Base-by-base conservation (phyloP, 2,329 filamentous ascomycete species). In the Hysterium pulicare region DNA sequence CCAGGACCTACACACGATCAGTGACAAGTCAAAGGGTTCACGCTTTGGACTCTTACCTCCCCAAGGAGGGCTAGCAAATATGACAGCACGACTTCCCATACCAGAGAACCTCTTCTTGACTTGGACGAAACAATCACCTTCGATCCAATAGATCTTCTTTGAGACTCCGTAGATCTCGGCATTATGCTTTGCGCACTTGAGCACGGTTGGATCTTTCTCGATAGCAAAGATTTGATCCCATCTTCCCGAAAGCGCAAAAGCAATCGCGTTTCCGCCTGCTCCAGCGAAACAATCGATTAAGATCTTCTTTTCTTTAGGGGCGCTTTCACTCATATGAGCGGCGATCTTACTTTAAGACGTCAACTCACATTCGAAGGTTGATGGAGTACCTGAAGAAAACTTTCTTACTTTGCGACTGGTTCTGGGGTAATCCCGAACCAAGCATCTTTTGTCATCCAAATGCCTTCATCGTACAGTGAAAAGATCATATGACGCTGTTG, bases 391-490 rank as follows among this genome's bases (percentile, higher is more conserved):
- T 23, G 15, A 30, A 46, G 20, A 40, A 37, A 11, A 23, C 15
- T 10, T 20, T 70, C 75, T 57, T 73, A 93, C 87, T 77, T 82
- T 46, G 93, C 93, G 21, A 98, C 81, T 4, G 87, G 86, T 66
- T 98, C 91, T 11, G 93, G 90, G 0, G 94, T 98, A 6, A 97
- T 90, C 42, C 90, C 93, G 64, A 93, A 98, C 93, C 93, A 98
- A 41, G 90, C 86, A 69, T 91, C 85, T 63, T 95, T 84, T 0
- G 94, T 98, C 76, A 98, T 82, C 74, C 83, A 85, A 52, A 98
- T 79, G 42, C 90, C 91, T 45, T 90, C 78, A 62, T 96, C 85
- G 62, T 96, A 98, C 55, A 78, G 78, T 13, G 84, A 84, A 69
- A 95, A 98, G 51, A 98, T 87, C 40, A 83, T 84, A 65, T 93